Evolutionary conservation across 2,329 filamentous ascomycete genomes (phyloP).

Genomic region (Botrytis paeoniae): DNA sequence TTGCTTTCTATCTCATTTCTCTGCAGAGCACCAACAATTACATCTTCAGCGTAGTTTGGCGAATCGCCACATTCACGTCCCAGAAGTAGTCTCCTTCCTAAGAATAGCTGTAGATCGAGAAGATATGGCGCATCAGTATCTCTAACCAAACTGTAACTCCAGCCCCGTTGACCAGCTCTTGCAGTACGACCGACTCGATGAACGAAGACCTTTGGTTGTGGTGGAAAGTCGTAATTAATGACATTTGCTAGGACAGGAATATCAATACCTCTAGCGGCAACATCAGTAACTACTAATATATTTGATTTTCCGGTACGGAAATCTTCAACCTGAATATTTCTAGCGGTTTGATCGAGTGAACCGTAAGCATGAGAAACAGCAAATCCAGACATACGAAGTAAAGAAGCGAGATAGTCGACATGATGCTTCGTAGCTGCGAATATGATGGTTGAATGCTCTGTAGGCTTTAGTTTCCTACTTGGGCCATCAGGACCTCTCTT

Average conservation of each 20-base stretch:
- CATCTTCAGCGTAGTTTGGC: constrained; percentile 74
- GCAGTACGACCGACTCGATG: constrained; percentile 96
- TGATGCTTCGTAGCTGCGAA: constrained; percentile 96
- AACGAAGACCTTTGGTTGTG: constrained; percentile 94
- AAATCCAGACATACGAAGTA: constrained; percentile 81
- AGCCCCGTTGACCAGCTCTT: constrained; percentile 85
- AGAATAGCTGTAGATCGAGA: constrained; percentile 88
- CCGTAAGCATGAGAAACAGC: constrained; percentile 93
- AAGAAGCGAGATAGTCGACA: constrained; percentile 82
- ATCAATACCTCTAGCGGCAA: constrained; percentile 95
- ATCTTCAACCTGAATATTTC: constrained; percentile 86
- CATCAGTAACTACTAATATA: constrained; percentile 92
- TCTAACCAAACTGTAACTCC: constrained; percentile 90
- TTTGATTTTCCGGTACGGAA: constrained; percentile 83
- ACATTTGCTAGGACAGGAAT: constrained; percentile 95
- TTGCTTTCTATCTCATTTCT: constrained; percentile 71
- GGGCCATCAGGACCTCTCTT: constrained; percentile 59
- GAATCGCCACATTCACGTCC: constrained; percentile 60
- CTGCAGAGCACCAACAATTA: constrained; percentile 75
- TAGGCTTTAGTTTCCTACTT: constrained; percentile 66
- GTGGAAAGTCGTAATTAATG: constrained; percentile 97
- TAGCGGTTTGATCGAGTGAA: constrained; percentile 87
- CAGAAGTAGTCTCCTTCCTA: constrained; percentile 77
- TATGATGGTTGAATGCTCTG: constrained; percentile 88
- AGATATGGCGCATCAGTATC: constrained; percentile 89